These are phyloP conservation scores for Chionographis japonica DNA, from an alignment of 106 monocot species.

Conservation along the genomic window DNA sequence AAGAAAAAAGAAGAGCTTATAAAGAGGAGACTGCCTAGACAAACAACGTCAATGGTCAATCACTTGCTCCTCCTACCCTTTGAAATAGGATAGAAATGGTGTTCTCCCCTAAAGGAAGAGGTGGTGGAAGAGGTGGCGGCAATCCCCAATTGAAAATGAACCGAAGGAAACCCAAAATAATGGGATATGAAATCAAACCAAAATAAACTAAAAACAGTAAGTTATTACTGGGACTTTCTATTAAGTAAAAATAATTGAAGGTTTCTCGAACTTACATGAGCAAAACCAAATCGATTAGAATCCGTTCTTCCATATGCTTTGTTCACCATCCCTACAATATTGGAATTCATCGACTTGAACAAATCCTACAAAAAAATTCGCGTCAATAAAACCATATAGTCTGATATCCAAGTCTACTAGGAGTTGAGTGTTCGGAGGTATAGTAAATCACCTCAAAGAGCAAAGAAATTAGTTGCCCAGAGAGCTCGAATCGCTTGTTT, in stretches of 20 bases:
- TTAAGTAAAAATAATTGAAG: no score
- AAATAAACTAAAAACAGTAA: background rate
- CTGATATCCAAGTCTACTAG: background rate
- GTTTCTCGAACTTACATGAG: conserved; percentile 22
- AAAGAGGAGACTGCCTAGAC: no score
- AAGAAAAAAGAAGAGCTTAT: no score
- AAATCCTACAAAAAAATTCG: conserved; percentile 50
- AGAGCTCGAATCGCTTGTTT: conserved; percentile 94
- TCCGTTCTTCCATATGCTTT: conserved; percentile 30
- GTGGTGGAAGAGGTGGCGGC: no score
- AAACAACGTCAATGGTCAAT: no score
- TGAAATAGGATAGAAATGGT: no score
- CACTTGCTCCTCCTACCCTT: no score
- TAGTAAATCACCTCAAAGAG: conserved; percentile 73
- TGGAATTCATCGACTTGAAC: conserved; percentile 88
- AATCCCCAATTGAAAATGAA: no score
- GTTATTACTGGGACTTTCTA: background rate
- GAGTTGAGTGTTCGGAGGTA: background rate
- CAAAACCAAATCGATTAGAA: conserved; percentile 49
- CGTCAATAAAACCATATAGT: conserved; percentile 2
- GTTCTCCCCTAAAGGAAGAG: no score
- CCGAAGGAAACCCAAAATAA: no score
- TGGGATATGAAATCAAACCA: no score
- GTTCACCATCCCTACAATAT: conserved; percentile 26
- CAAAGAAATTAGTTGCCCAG: conserved; percentile 87